These are phyloP conservation scores for Nicotiana undulata DNA, from an alignment of 257 asterid genomes.

Conservation along the genomic window DNA sequence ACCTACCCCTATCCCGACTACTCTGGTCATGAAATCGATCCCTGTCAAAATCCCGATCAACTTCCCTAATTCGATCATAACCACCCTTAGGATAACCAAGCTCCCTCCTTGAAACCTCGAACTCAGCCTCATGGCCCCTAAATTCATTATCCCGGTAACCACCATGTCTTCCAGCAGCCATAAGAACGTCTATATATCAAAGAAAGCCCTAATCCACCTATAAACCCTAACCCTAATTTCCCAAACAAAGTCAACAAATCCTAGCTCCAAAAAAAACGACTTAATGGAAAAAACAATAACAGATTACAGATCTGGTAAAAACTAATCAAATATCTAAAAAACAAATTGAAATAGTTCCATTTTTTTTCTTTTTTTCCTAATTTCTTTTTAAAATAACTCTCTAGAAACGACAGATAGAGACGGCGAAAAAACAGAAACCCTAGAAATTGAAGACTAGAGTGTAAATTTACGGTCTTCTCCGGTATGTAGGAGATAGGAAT, in stretches of 20 bases:
- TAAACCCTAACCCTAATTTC: slow-evolving; percentile 17
- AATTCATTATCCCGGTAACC: slow-evolving; percentile 56
- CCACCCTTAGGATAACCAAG: slow-evolving; percentile 36
- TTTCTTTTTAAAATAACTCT: background rate
- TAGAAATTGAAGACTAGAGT: background rate
- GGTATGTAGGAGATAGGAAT: background rate
- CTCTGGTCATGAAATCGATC: slow-evolving; percentile 25
- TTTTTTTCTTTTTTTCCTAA: background rate
- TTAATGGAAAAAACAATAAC: background rate
- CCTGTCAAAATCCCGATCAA: slow-evolving; percentile 31
- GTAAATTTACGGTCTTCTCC: background rate
- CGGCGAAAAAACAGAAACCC: background rate
- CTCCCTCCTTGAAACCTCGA: slow-evolving; percentile 40
- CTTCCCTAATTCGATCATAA: slow-evolving; percentile 39
- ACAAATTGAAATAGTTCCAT: background rate
- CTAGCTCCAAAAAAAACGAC: background rate
- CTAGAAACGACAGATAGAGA: background rate
- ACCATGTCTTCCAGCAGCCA: slow-evolving; percentile 81
- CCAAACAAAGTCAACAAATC: background rate
- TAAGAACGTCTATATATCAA: slow-evolving; percentile 12
- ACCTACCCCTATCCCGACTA: slow-evolving; percentile 34
- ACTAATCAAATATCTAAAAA: background rate
- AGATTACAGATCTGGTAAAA: background rate
- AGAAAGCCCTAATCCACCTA: slow-evolving; percentile 2
- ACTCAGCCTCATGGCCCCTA: slow-evolving; percentile 49